A percentile compares a stretch with the other conserved stretches of the same genome.
phyloP scores from a whole-genome alignment of 768 basidiomycete species.

The Jaapia argillacea region DNA sequence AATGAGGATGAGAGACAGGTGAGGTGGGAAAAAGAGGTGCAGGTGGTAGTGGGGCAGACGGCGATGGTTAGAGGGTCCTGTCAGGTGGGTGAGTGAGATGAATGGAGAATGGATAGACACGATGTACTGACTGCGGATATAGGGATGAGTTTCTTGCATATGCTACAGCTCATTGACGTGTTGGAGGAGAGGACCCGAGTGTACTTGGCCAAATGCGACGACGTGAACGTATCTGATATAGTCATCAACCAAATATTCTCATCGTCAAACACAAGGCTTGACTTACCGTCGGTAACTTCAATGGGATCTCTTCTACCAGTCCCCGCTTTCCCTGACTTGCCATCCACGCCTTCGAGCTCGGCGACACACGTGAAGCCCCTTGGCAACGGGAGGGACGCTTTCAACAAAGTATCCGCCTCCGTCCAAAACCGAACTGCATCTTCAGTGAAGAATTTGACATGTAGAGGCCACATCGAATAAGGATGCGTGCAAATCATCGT shows the following conservation, averaged over 20 bases:
- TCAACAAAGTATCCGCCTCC: slow-evolving; percentile 13
- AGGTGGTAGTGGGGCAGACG: slow-evolving; percentile 42
- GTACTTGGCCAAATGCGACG: slow-evolving; percentile 5
- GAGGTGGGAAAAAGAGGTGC: slow-evolving; percentile 47
- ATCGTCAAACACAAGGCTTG: background rate
- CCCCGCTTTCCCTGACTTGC: slow-evolving; percentile 42
- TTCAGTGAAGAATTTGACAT: slow-evolving; percentile 63
- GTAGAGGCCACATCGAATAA: slow-evolving; percentile 64
- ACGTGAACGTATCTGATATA: slow-evolving; percentile 4
- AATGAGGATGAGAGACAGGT: slow-evolving; percentile 43
- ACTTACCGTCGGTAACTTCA: slow-evolving; percentile 45
- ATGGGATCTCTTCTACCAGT: slow-evolving; percentile 49
- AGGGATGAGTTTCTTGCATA: slow-evolving; percentile 21
- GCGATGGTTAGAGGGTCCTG: slow-evolving; percentile 42
- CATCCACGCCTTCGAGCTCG: slow-evolving; percentile 66
- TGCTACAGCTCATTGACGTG: slow-evolving; percentile 1
- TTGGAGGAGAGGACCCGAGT: slow-evolving; percentile 2
- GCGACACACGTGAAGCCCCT: slow-evolving; percentile 36
- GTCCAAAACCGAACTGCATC: slow-evolving; percentile 51
- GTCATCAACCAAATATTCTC: background rate
- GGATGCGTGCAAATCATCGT: slow-evolving; percentile 58
- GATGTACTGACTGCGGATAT: slow-evolving; percentile 27
- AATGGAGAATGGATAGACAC: no score
- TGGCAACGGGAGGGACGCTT: slow-evolving; percentile 28
- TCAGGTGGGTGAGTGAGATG: no score